Evolutionary conservation across 1,284 basidiomycete species (phyloP).

Genomic region (Schizophyllum amplum): DNA sequence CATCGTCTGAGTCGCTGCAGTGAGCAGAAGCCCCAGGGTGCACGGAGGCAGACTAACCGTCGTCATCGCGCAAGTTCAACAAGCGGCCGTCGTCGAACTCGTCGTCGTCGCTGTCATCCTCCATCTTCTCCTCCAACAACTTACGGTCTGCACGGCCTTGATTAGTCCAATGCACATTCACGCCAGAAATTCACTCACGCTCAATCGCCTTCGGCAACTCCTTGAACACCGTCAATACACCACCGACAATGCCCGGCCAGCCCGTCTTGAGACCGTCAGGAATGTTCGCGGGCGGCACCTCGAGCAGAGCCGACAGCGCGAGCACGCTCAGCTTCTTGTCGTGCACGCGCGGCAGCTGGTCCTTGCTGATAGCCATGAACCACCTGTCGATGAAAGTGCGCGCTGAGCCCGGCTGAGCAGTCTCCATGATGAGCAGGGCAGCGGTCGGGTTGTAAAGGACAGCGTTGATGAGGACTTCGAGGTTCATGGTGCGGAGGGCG

Average conservation of each 20-base stretch:
- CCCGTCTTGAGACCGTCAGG: constrained; percentile 56
- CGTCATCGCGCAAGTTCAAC: constrained; percentile 65
- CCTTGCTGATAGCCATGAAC: constrained; percentile 63
- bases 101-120: constrained; percentile 58
- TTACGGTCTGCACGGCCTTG: constrained; percentile 45
- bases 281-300: constrained; percentile 50
- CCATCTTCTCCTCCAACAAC: constrained; percentile 47
- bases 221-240: constrained; percentile 65
- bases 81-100: constrained; percentile 49
- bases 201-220: constrained; percentile 67
- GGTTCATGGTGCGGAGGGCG: constrained; percentile 66
- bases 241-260: constrained; percentile 68
- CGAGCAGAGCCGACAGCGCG: constrained; percentile 68
- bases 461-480: constrained; percentile 78
- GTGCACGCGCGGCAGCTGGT: constrained; percentile 73
- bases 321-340: constrained; percentile 83
- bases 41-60: constrained; percentile 37
- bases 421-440: constrained; percentile 70
- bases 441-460: constrained; percentile 82
- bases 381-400: constrained; percentile 74
- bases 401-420: constrained; percentile 45
- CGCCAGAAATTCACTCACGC: constrained; percentile 30
- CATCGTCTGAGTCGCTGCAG: constrained; percentile 44
- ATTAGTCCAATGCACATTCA: background rate
- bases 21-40: background rate